These are phyloP conservation scores for Mycena maculata DNA, from an alignment of 768 basidiomycete genomes.

Conservation along the genomic window DNA sequence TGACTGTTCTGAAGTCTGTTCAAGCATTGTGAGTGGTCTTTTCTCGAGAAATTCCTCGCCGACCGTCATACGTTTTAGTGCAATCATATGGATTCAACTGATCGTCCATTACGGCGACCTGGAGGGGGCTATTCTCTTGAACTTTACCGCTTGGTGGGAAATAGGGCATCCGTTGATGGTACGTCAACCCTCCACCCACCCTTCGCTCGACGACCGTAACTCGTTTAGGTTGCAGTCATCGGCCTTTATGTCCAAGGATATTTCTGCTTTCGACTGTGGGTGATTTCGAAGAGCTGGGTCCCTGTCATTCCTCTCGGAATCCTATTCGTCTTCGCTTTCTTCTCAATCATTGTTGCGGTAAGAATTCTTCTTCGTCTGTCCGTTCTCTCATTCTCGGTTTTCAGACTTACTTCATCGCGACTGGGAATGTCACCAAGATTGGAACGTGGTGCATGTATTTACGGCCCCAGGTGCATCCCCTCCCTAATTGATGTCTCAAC, in stretches of 20 bases:
- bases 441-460: background rate
- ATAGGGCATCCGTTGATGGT: no score
- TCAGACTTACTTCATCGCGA: background rate
- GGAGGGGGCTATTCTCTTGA: no score
- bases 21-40: no score
- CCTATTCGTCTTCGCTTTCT: conserved; percentile 42
- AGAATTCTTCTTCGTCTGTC: background rate
- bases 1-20: no score
- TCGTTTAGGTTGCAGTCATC: conserved; percentile 42
- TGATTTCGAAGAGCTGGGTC: conserved; percentile 38
- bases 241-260: conserved; percentile 47
- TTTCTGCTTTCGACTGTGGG: conserved; percentile 44
- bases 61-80: no score
- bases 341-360: conserved; percentile 42
- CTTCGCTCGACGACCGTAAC: no score
- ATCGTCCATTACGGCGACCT: no score
- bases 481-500: background rate
- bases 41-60: no score
- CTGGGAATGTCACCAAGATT: background rate
- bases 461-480: background rate
- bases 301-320: conserved; percentile 37
- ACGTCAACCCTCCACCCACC: no score
- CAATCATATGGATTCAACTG: no score
- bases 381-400: background rate
- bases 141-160: no score